These are phyloP conservation scores for Eremomyces bilateralis DNA, from an alignment of 495 filamentous ascomycete species.

Conservation along the genomic window DNA sequence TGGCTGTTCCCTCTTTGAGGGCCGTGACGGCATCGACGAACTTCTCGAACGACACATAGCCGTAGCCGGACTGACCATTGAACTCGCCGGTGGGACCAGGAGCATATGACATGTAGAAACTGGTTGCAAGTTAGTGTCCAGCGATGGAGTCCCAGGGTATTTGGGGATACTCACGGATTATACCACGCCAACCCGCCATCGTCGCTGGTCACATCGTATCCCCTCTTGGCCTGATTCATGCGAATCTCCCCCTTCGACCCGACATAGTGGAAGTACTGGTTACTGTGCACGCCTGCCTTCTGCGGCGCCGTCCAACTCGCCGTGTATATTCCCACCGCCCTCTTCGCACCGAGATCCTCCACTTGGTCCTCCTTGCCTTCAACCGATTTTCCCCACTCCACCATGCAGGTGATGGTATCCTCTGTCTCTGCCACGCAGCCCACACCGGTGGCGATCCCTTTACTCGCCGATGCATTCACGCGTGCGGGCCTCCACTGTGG, in stretches of 20 bases:
- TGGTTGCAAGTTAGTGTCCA: background rate
- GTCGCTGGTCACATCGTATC: constrained; percentile 85
- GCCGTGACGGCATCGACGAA: constrained; percentile 73
- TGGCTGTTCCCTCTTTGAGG: constrained; percentile 49
- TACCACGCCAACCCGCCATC: constrained; percentile 51
- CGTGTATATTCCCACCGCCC: constrained; percentile 77
- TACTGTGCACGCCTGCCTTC: constrained; percentile 75
- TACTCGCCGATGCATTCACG: constrained; percentile 56
- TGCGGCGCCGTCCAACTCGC: constrained; percentile 89
- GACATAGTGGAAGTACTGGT: constrained; percentile 94
- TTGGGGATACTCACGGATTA: constrained; percentile 32
- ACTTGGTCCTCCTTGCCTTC: constrained; percentile 39
- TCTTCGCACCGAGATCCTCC: no score
- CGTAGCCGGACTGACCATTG: constrained; percentile 73
- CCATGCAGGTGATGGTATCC: constrained; percentile 78
- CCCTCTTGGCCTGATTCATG: constrained; percentile 81
- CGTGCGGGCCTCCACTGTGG: constrained; percentile 54
- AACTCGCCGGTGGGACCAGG: constrained; percentile 94
- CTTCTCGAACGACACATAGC: constrained; percentile 88
- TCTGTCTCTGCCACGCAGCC: constrained; percentile 66
- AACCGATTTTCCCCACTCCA: constrained; percentile 61
- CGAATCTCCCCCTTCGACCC: constrained; percentile 64
- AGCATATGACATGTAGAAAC: constrained; percentile 89
- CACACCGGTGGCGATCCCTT: constrained; percentile 45
- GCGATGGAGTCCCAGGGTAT: background rate